Evolutionary conservation across 2,329 filamentous ascomycete genomes (phyloP), one percentile per base, ranked within the genome.

Genomic region (Tolypocladium ophioglossoides): DNA sequence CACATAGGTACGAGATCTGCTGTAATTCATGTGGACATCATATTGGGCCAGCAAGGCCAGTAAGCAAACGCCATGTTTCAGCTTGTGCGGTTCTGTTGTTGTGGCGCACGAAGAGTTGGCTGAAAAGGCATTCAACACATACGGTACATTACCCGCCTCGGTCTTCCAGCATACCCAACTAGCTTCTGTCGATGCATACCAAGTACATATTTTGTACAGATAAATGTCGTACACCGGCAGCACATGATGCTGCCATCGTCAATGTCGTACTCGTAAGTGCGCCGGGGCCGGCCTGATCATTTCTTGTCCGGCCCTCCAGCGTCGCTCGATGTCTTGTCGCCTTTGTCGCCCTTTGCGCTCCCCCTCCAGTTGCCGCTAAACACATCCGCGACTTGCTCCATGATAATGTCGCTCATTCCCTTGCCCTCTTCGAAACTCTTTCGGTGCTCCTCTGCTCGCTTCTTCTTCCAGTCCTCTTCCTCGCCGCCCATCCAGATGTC

Each of bases 401-500:
- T 67, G 53, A 83, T 83, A 55, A 84, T 70, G 38, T 76, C 78
- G 57, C 75, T 76, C 62, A 80, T 74, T 3, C 79, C 79, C 61
- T 76, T 78, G 5, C 80, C 80, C 57, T 80, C 75, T 52, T 77
- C 72, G 40, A 83, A 64, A 55, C 77, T 78, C 66, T 75, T 75
- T 56, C 71, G 71, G 62, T 82, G 78, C 64, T 76, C 72, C 62
- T 72, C 72, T 4, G 73, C 69, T 57, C 79, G 70, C 72, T 76
- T 75, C 67, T 74, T 67, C 63, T 73, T 71, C 80, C 80, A 83
- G 58, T 78, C 73, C 47, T 75, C 72, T n/a, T 67, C 66, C 64
- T 82, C 79, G 39, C 72, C 73, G 37, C 81, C 82, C 75, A 82
- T 78, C 82, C 81, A 84, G 18, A 83, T 65, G 58, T 72, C 72